phyloP scores from a whole-genome alignment of 1,284 basidiomycete genomes.

The Ceratobasidium sp. region DNA sequence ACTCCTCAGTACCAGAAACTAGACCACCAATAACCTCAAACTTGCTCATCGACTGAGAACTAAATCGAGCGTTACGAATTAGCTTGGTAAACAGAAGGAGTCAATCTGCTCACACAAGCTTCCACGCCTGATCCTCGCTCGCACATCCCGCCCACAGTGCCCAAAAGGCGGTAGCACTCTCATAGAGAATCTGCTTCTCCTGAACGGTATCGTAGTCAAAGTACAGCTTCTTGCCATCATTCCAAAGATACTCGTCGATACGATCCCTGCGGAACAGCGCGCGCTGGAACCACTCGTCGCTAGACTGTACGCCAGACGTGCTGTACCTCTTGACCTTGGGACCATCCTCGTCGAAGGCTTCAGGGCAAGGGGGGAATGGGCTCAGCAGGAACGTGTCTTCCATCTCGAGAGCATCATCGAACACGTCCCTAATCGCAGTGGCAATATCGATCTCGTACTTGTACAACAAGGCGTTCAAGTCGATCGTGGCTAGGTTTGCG shows the following conservation, averaged over 20 bases:
- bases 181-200: conserved; percentile 92
- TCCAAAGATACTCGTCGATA: conserved; percentile 97
- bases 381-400: conserved; percentile 92
- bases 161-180: conserved; percentile 96
- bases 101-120: conserved; percentile 79
- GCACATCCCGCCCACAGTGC: conserved; percentile 97
- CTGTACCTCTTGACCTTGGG: conserved; percentile 65
- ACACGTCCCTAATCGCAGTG: conserved; percentile 93
- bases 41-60: conserved; percentile 87
- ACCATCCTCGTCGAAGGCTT: conserved; percentile 69
- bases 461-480: conserved; percentile 85
- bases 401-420: conserved; percentile 89
- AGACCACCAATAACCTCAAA: conserved; percentile 98
- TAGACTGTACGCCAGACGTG: conserved; percentile 76
- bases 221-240: conserved; percentile 93
- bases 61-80: conserved; percentile 55
- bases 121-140: conserved; percentile 92
- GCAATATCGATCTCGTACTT: conserved; percentile 97
- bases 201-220: conserved; percentile 96
- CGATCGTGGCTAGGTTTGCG: conserved; percentile 94
- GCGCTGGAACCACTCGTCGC: conserved; percentile 90
- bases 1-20: conserved; percentile 96
- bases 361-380: conserved; percentile 90
- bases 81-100: conserved; percentile 48
- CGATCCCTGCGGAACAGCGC: conserved; percentile 84